Evolutionary conservation across 306 rosid genomes (phyloP).

Genomic region (Castanea crenata): DNA sequence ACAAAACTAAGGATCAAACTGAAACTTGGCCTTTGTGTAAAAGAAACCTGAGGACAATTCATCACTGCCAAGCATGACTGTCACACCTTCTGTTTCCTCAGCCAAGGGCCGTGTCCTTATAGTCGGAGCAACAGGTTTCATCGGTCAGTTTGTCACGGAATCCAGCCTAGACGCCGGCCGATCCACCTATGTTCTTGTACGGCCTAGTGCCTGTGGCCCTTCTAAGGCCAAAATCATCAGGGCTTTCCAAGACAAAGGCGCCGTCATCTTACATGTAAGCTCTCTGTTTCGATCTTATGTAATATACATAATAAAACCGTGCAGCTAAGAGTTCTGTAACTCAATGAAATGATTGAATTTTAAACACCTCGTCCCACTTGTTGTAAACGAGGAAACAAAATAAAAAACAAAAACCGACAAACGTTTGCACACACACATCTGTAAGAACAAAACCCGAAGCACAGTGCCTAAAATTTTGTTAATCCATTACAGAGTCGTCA

Average conservation of each 20-base stretch:
- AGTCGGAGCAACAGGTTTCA: slow-evolving; percentile 62
- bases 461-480: no score
- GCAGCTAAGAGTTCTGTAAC: no score
- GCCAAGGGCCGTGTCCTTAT: slow-evolving; percentile 39
- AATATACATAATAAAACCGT: background rate
- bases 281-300: no score
- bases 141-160: slow-evolving; percentile 54
- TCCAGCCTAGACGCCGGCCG: slow-evolving; percentile 46
- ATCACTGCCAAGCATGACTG: slow-evolving; percentile 31
- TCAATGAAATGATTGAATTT: no score
- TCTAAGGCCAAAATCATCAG: slow-evolving; percentile 32
- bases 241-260: slow-evolving; percentile 57
- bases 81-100: slow-evolving; percentile 19
- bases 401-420: no score
- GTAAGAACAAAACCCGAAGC: no score
- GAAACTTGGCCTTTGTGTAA: background rate
- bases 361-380: no score
- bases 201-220: slow-evolving; percentile 28
- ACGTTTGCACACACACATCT: no score
- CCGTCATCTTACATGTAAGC: slow-evolving; percentile 42
- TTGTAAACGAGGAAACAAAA: no score
- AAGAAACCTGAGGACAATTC: background rate
- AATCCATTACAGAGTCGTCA: no score
- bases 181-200: slow-evolving; percentile 44
- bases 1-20: background rate